These are phyloP conservation scores for Graphilbum sp. DNA, from an alignment of 2,329 filamentous ascomycete species.

Conservation along the genomic window DNA sequence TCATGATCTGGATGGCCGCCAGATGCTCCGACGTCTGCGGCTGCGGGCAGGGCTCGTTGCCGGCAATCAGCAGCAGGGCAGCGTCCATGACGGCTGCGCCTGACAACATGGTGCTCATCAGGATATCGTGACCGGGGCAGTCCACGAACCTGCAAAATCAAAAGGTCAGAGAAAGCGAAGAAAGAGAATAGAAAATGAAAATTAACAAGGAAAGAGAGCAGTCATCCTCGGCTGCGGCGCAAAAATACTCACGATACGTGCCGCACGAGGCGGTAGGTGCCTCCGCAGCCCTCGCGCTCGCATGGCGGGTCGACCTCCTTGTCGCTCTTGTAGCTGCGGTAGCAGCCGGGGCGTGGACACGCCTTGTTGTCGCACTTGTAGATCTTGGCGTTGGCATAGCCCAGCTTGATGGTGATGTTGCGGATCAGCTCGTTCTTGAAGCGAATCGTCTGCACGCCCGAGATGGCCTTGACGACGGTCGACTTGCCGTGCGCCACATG, in stretches of 20 bases:
- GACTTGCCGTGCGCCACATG: conserved; percentile 99
- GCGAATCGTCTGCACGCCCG: conserved; percentile 92
- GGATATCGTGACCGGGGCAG: conserved; percentile 99
- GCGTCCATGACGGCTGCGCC: conserved; percentile 99
- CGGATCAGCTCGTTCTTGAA: conserved; percentile 99
- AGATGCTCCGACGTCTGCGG: conserved; percentile 97
- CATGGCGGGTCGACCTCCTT: conserved; percentile 96
- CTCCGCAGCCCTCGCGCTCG: conserved; percentile 79
- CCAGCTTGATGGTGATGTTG: conserved; percentile 99
- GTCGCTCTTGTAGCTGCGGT: conserved; percentile 93
- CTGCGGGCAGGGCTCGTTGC: conserved; percentile 96
- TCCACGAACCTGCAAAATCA: conserved; percentile 70
- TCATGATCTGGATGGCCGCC: conserved; percentile 99
- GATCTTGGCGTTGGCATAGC: conserved; percentile 98
- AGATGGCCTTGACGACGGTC: conserved; percentile 97
- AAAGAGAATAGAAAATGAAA: background rate
- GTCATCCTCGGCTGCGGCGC: too few relatives aligned
- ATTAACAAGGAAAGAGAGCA: too few relatives aligned
- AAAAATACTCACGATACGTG: conserved; percentile 65
- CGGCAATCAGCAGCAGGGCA: conserved; percentile 85
- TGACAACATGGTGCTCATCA: conserved; percentile 99
- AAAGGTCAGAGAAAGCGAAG: too few relatives aligned
- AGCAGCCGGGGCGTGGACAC: conserved; percentile 90
- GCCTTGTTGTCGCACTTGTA: conserved; percentile 92
- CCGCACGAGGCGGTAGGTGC: conserved; percentile 74